Conservation (phyloP, 2,329 filamentous ascomycete species). For the Fusarium coffeatum region DNA sequence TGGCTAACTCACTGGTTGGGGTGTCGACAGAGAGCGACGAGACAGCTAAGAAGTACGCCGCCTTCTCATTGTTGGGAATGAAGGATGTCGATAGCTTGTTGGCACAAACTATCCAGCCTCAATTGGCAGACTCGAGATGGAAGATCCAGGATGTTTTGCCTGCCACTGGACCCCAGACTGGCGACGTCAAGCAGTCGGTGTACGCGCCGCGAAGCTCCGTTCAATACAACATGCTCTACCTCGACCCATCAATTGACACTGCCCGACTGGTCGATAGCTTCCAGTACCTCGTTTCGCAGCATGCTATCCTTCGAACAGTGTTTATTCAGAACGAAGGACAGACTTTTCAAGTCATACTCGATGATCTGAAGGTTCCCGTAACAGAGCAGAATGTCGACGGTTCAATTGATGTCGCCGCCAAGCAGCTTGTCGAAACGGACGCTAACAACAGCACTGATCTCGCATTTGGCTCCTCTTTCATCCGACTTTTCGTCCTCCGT, state of each 20-base stretch:
- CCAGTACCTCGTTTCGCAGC: conserved; percentile 37
- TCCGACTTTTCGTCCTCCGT: conserved; percentile 35
- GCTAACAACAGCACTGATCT: conserved; percentile 23
- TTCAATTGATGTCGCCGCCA: conserved; percentile 32
- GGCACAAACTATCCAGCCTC: conserved; percentile 20
- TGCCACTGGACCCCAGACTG: conserved; percentile 38
- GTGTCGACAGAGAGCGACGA: conserved; percentile 1
- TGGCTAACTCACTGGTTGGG: conserved; percentile 38
- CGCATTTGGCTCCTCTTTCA: conserved; percentile 28
- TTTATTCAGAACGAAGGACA: conserved; percentile 35
- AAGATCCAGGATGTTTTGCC: conserved; percentile 39
- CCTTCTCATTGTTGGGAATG: conserved; percentile 38
- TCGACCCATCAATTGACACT: conserved; percentile 41
- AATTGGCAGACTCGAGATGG: conserved; percentile 38
- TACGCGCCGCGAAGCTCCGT: conserved; percentile 40
- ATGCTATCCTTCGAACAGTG: conserved; percentile 44
- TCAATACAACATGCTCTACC: conserved; percentile 48
- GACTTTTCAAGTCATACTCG: conserved; percentile 40
- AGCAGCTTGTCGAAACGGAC: conserved; percentile 33
- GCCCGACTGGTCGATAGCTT: conserved; percentile 36
- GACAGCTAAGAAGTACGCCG: conserved; percentile 23
- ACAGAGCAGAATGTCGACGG: conserved; percentile 18
- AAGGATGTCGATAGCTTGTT: conserved; percentile 37
- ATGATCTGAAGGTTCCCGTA: conserved; percentile 30
- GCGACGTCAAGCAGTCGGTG: conserved; percentile 41